A percentile compares a stretch with the other conserved stretches of the same genome.
phyloP scores from a whole-genome alignment of 2,329 filamentous ascomycete genomes.

The Aspergillus eucalypticola region DNA sequence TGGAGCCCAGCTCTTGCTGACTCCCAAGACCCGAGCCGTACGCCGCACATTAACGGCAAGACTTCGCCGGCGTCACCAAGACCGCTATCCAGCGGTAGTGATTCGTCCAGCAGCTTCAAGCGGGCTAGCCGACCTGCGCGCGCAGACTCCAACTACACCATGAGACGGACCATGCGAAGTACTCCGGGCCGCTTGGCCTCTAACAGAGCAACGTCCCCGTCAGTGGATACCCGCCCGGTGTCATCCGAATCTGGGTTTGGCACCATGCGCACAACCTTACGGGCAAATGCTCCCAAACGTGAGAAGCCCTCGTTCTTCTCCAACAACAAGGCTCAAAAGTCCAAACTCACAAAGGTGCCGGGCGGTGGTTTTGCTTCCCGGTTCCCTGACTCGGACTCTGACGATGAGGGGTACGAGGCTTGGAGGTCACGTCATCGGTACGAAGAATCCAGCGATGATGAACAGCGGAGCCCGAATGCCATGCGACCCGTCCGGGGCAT shows the following conservation, averaged over 20 bases:
- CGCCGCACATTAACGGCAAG: constrained; percentile 11
- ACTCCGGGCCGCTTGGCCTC: constrained; percentile 39
- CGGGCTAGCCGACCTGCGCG: constrained; percentile 55
- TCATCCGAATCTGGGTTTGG: constrained; percentile 45
- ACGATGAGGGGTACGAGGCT: constrained; percentile 57
- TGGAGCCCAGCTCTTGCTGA: constrained; percentile 25
- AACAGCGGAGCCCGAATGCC: constrained; percentile 33
- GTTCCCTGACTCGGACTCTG: constrained; percentile 65
- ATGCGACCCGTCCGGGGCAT: constrained; percentile 61
- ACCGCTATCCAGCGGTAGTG: constrained; percentile 65
- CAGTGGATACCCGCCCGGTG: constrained; percentile 53
- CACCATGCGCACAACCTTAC: constrained; percentile 50
- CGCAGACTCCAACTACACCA: constrained; percentile 55
- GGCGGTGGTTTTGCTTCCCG: constrained; percentile 45
- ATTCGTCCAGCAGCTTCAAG: constrained; percentile 75
- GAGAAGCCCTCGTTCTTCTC: constrained; percentile 45
- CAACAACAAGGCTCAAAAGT: constrained; percentile 38
- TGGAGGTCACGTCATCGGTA: constrained; percentile 52
- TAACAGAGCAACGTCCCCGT: constrained; percentile 59
- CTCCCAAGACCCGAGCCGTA: constrained; percentile 9
- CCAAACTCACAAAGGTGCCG: constrained; percentile 29
- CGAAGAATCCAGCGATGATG: constrained; percentile 71
- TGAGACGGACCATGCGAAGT: constrained; percentile 73
- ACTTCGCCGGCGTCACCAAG: constrained; percentile 45
- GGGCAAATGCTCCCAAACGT: constrained; percentile 48